Evolutionary conservation across 371 early-diverging fungal species (phyloP).

Genomic region (Cokeromyces recurvatus): DNA sequence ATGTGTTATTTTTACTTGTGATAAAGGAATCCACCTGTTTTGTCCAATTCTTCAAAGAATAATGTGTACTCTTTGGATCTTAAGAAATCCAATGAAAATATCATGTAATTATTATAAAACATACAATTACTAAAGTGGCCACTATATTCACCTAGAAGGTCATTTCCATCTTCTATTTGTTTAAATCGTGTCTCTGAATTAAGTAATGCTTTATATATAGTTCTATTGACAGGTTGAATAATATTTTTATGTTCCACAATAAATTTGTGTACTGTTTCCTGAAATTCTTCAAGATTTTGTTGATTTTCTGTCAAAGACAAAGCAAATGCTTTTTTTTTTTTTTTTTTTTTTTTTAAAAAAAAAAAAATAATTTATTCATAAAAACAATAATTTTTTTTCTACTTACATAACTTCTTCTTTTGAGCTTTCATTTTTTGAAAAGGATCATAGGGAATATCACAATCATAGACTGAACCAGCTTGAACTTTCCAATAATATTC

Average conservation of each 20-base stretch:
- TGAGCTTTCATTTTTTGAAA: constrained; percentile 27
- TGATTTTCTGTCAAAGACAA: constrained; percentile 78
- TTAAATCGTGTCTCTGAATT: not conserved
- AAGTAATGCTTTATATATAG: constrained; percentile 21
- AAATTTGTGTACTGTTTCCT: constrained; percentile 40
- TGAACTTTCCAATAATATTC: constrained; percentile 44
- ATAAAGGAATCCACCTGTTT: constrained; percentile 86
- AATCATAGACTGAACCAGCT: constrained; percentile 28
- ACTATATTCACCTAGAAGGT: constrained; percentile 33
- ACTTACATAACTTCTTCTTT: constrained; percentile 56
- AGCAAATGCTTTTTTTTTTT: no score
- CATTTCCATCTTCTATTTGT: not conserved
- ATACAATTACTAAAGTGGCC: constrained; percentile 66
- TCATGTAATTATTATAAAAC: constrained; percentile 59
- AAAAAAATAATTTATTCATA: not conserved
- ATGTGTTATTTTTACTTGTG: constrained; percentile 52
- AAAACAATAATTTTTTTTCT: no score
- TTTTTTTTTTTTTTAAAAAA: constrained; percentile 5
- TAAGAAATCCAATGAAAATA: constrained; percentile 27
- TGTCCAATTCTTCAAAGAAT: constrained; percentile 78
- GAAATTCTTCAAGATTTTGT: constrained; percentile 60
- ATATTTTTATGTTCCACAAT: constrained; percentile 31
- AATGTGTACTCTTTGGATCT: constrained; percentile 55
- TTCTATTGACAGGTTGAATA: constrained; percentile 10
- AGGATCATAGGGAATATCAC: constrained; percentile 31